Base-by-base conservation (phyloP, 176 grass and related monocot genomes). In the Echinochloa phyllopogon region DNA sequence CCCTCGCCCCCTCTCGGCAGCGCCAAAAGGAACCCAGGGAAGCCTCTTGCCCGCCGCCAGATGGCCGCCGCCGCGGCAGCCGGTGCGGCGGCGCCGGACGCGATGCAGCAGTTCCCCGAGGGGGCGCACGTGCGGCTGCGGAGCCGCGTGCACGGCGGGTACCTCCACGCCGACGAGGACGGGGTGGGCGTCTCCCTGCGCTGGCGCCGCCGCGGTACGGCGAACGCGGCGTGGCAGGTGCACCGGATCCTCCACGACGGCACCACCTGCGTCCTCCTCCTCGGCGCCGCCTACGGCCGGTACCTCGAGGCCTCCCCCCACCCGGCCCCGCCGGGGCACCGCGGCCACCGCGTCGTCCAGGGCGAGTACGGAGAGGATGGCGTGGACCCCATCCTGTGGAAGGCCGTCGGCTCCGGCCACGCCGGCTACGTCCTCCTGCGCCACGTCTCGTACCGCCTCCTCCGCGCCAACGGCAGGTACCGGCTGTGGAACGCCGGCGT, bases 241-340 rank as follows among this genome's bases (percentile, higher is more conserved):
- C 76, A 80, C 20, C 13, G 38, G 14, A 0, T 68, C 82, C 0
- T 7, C 2, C n/a, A 3, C 65, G 11, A 62, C 40, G 75, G 50
- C 40, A 3, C 16, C 20, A 6, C 45, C 12, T 47, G 5, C 60
- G 14, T 87, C 13, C 78, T 81, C 49, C 85, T 87, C 70, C 70
- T 20, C 17, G 25, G 60, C 60, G 85, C 71, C 33, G 81, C 67
- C 76, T 81, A 87, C 69, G 85, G 85, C 18, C 69, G 76, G 53
- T 87, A 81, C 85, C 85, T 87, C 58, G 69, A 36, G 2, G 57
- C 4, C 16, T 38, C 58, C 29, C 47, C 17, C 11, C 4, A 41
- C n/a, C 3, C 69, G 24, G 59, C 77, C 17, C 69, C 69, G 38
- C 14, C 15, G 24, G 37, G 7, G 8, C 40, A 48, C 75, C 0